A percentile compares a stretch with the other conserved stretches of the same genome.
phyloP scores from a whole-genome alignment of 2,329 filamentous ascomycete genomes.

The Tolypocladium inflatum region DNA sequence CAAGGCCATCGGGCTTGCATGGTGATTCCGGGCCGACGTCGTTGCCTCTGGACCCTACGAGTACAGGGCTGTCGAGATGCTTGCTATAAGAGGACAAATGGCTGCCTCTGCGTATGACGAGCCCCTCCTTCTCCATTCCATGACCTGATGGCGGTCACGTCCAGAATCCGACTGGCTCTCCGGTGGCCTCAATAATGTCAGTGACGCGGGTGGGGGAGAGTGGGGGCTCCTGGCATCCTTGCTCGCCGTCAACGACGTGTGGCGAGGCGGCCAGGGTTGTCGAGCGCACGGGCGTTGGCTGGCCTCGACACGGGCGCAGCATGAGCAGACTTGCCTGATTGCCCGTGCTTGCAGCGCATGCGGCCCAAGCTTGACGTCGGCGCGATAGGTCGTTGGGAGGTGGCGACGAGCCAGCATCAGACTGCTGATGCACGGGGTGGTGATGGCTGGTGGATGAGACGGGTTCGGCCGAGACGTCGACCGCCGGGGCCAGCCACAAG shows the following conservation, averaged over 20 bases:
- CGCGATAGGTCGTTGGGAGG: not conserved
- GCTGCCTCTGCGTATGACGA: not conserved
- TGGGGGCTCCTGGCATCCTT: not conserved
- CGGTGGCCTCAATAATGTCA: not conserved
- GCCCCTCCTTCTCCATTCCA: not conserved
- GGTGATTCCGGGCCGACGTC: not conserved
- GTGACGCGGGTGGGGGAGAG: not conserved
- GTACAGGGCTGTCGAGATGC: not conserved
- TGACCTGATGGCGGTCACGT: not conserved
- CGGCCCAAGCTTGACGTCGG: not conserved
- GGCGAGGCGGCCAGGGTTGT: not conserved
- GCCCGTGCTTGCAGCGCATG: not conserved
- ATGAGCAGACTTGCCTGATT: not conserved
- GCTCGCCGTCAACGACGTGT: not conserved
- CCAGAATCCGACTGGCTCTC: not conserved
- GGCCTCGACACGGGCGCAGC: not conserved
- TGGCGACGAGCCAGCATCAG: not conserved
- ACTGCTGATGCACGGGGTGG: not conserved
- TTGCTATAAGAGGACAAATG: not conserved
- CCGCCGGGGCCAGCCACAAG: not conserved
- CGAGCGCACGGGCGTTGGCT: not conserved
- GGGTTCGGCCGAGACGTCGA: not conserved
- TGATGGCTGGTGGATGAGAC: not conserved
- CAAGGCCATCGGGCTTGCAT: not conserved
- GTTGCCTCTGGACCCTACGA: not conserved